Conservation (phyloP, 768 basidiomycete genomes). For the Naganishia vishniacii region DNA sequence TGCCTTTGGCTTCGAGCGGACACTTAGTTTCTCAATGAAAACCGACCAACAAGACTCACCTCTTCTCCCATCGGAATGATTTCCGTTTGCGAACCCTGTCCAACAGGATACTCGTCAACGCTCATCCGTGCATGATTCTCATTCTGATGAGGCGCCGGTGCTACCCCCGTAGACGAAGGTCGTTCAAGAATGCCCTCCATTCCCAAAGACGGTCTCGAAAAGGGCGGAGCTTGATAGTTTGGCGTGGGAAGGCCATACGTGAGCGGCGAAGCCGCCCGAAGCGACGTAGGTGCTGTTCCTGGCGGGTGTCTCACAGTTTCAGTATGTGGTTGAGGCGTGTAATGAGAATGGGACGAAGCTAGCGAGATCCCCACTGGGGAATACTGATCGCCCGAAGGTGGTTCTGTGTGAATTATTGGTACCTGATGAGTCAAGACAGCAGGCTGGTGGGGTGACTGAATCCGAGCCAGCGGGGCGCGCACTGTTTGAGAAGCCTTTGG, state of each 20-base stretch:
- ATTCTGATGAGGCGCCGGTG: background rate
- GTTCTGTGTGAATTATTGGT: background rate
- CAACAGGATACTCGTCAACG: too few species aligned
- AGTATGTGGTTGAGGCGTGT: background rate
- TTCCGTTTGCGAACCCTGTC: background rate
- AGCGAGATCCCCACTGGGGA: background rate
- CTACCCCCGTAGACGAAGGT: background rate
- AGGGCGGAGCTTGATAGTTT: constrained; percentile 8
- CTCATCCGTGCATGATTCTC: constrained; percentile 11
- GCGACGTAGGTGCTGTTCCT: background rate
- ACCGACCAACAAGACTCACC: background rate
- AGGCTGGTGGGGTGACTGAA: background rate
- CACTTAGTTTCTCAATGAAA: background rate
- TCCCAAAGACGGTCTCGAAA: constrained; percentile 8
- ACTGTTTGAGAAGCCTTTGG: background rate
- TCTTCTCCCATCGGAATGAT: background rate
- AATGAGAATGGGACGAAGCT: background rate
- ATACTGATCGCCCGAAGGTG: background rate
- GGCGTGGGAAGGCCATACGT: background rate
- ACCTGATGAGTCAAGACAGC: background rate
- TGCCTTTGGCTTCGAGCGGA: too few species aligned
- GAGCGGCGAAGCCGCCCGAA: background rate
- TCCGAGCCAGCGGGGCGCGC: too few species aligned
- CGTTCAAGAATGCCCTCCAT: background rate
- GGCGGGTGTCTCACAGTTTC: background rate